Conservation (phyloP, 2,329 filamentous ascomycete species). For the Pseudogymnoascus sp. region DNA sequence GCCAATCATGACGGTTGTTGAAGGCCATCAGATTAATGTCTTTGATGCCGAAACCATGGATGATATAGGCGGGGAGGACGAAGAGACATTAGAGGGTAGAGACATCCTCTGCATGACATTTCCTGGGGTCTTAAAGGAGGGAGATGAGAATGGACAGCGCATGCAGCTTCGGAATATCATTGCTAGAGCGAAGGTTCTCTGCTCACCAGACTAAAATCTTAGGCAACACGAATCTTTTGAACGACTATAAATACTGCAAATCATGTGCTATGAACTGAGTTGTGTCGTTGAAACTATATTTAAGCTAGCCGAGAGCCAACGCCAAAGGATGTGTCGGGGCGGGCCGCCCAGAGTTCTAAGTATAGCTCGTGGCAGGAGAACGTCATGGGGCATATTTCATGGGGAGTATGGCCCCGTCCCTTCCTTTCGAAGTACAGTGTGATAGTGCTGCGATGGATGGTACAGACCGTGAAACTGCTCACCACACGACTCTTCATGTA, state of each 20-base stretch:
- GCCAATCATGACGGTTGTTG: slow-evolving; percentile 44
- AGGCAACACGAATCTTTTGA: background rate
- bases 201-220: slow-evolving; percentile 28
- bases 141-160: slow-evolving; percentile 55
- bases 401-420: background rate
- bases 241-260: background rate
- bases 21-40: slow-evolving; percentile 41
- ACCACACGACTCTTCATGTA: background rate
- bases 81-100: slow-evolving; percentile 42
- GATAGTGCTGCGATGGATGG: background rate
- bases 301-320: background rate
- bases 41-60: slow-evolving; percentile 57
- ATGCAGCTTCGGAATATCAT: slow-evolving; percentile 55
- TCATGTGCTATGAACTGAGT: background rate
- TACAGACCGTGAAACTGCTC: background rate
- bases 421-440: background rate
- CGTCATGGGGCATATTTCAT: background rate
- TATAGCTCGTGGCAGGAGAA: background rate
- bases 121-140: slow-evolving; percentile 54
- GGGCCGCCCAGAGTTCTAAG: background rate
- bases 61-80: slow-evolving; percentile 53
- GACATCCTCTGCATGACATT: slow-evolving; percentile 56
- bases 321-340: background rate
- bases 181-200: slow-evolving; percentile 57
- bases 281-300: background rate